Conservation (phyloP, 106 monocot genomes). For the Acorus gramineus region DNA sequence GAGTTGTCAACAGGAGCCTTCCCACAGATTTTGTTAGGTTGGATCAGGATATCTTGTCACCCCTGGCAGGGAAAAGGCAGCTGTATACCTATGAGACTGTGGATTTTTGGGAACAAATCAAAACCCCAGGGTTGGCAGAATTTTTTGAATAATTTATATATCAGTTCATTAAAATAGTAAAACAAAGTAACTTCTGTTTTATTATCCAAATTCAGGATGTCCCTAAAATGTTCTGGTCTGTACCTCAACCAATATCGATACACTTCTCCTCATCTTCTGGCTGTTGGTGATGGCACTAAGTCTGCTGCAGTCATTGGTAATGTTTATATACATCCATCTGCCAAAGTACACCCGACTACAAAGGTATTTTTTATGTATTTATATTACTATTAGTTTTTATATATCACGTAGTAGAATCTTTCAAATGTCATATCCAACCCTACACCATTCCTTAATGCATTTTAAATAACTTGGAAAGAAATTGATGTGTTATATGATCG, state of each 20-base stretch:
- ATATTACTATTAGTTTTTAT: too few species aligned
- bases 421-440: too few species aligned
- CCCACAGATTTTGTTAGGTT: slow-evolving; percentile 86
- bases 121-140: slow-evolving; percentile 71
- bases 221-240: slow-evolving; percentile 86
- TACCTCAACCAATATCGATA: slow-evolving; percentile 67
- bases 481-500: too few species aligned
- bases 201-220: slow-evolving; percentile 46
- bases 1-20: slow-evolving; percentile 48
- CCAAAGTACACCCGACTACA: slow-evolving; percentile 91
- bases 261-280: slow-evolving; percentile 76
- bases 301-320: slow-evolving; percentile 67
- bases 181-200: too few species aligned
- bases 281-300: slow-evolving; percentile 37
- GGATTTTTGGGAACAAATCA: slow-evolving; percentile 98
- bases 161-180: too few species aligned
- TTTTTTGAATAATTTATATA: neutral
- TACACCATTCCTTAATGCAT: too few species aligned
- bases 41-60: slow-evolving; percentile 96
- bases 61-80: slow-evolving; percentile 89
- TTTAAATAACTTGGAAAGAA: too few species aligned
- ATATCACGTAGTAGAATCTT: too few species aligned
- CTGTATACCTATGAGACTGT: slow-evolving; percentile 84
- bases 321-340: slow-evolving; percentile 97
- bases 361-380: slow-evolving; percentile 40